These are phyloP conservation scores for Plectranthus barbatus DNA, from an alignment of 257 asterid genomes.

Conservation along the genomic window DNA sequence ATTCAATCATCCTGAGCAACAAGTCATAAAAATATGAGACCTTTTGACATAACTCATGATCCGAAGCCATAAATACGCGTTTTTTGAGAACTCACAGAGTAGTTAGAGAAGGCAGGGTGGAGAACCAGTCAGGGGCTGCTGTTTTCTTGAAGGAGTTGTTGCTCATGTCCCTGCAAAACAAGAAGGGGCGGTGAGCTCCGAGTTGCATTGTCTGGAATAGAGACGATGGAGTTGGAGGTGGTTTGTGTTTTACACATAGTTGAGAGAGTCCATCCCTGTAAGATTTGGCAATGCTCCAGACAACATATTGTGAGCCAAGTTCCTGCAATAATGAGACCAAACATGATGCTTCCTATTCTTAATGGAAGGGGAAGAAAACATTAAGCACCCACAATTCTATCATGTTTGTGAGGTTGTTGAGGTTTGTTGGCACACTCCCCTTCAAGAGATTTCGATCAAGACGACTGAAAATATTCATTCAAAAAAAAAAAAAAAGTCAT, in stretches of 20 bases:
- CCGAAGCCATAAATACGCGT: conserved; percentile 1
- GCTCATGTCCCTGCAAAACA: conserved; percentile 75
- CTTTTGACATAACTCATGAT: not conserved
- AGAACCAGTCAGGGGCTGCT: conserved; percentile 71
- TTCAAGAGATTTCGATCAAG: conserved; percentile 68
- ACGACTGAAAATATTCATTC: conserved; percentile 41
- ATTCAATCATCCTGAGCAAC: conserved; percentile 64
- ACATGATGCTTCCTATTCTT: not conserved
- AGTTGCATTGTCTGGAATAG: not conserved
- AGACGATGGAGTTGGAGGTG: not conserved
- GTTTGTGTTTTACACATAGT: conserved; percentile 49
- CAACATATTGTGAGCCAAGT: conserved; percentile 69
- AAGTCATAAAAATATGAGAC: conserved; percentile 11
- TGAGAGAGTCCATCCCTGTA: conserved; percentile 69
- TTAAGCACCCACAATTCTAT: conserved; percentile 59
- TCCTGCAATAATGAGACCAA: conserved; percentile 34
- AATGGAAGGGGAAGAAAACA: conserved; percentile 4
- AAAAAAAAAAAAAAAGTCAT: not conserved
- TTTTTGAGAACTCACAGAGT: conserved; percentile 60
- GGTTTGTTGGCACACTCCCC: conserved; percentile 48
- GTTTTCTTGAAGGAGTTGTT: conserved; percentile 67
- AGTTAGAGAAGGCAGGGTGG: conserved; percentile 59
- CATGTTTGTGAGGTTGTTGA: conserved; percentile 65
- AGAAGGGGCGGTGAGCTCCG: not conserved
- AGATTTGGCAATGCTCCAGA: conserved; percentile 71